Evolutionary conservation across 495 filamentous ascomycete genomes (phyloP).

Genomic region (Hypoxylon crocopeplum): DNA sequence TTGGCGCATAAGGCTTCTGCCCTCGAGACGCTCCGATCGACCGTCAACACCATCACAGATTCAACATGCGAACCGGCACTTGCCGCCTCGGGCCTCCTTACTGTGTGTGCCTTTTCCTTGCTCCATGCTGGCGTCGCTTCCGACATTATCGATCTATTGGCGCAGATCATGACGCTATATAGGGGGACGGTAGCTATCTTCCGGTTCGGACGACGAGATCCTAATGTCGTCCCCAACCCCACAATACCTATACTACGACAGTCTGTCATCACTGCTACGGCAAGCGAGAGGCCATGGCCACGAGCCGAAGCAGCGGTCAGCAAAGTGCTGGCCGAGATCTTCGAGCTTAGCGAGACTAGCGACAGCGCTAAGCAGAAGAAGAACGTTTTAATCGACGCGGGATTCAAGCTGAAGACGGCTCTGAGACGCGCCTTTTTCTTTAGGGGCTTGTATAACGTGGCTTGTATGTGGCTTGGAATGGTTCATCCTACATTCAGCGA

Average conservation of each 20-base stretch:
- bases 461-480: slow-evolving; percentile 14
- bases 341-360: neutral
- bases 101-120: slow-evolving; percentile 13
- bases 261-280: neutral
- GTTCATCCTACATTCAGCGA: neutral
- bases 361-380: slow-evolving; percentile 3
- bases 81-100: slow-evolving; percentile 12
- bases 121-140: slow-evolving; percentile 6
- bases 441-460: slow-evolving; percentile 8
- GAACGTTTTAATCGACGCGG: slow-evolving; percentile 1
- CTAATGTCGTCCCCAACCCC: neutral
- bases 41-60: slow-evolving; percentile 5
- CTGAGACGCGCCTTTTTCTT: neutral
- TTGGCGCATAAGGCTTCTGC: slow-evolving; percentile 11
- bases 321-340: slow-evolving; percentile 2
- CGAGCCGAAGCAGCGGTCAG: neutral
- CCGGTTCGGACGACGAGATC: neutral
- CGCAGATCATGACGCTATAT: slow-evolving; percentile 14
- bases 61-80: slow-evolving; percentile 11
- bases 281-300: slow-evolving; percentile 1
- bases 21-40: slow-evolving; percentile 4
- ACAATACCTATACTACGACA: too few species aligned
- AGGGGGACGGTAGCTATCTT: slow-evolving; percentile 15
- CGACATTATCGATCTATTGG: slow-evolving; percentile 13
- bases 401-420: neutral